Base-by-base conservation (phyloP, 352 stramenopile species). In the Aphanomyces euteiches region DNA sequence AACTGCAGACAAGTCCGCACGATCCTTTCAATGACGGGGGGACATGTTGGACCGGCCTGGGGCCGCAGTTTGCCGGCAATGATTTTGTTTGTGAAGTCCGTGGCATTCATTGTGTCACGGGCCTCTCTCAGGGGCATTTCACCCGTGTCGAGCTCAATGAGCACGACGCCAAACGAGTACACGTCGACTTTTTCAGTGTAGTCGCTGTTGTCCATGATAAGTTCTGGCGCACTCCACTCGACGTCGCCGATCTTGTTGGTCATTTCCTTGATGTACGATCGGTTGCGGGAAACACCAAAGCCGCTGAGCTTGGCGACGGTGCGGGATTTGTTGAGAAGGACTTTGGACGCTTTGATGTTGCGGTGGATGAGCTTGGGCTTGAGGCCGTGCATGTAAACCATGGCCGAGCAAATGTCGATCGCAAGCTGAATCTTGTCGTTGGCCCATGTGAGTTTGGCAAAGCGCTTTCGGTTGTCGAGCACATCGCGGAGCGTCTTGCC, bases 171-270 rank as follows among this genome's bases (percentile, higher is more conserved):
- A 54, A 71, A 71, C 38, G 53, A 65, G 64, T 71, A 71, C 40
- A 71, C 56, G 41, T 71, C 64, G 37, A 65, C 56, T 36, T 71
- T 53, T 38, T 65, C 64, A 7, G 64, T 71, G 64, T 71, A 71
- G 47, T 71, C 64, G 37, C 65, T 75, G 54, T 69, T 74, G 3
- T 81, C 81, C 0, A 73, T 59, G 50, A 89, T 78, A 12, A 90
- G 78, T 53, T 90, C 83, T 0, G 83, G 83, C 0, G 83, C 80
- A 3, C 87, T 63, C 83, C 43, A 50, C 38, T 58, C 40, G 47
- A 71, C 54, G 64, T 61, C 56, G 53, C 38, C 45, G 41, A 71
- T 54, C 37, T 54, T 54, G n/a, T 8, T 38, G 36, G 64, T 71
- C 64, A 71, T 67, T 40, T 67, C 59, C 41, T 50, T 28, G 8